Base-by-base conservation (phyloP, 2,329 filamentous ascomycete species). In the Diaporthe citrichinensis region DNA sequence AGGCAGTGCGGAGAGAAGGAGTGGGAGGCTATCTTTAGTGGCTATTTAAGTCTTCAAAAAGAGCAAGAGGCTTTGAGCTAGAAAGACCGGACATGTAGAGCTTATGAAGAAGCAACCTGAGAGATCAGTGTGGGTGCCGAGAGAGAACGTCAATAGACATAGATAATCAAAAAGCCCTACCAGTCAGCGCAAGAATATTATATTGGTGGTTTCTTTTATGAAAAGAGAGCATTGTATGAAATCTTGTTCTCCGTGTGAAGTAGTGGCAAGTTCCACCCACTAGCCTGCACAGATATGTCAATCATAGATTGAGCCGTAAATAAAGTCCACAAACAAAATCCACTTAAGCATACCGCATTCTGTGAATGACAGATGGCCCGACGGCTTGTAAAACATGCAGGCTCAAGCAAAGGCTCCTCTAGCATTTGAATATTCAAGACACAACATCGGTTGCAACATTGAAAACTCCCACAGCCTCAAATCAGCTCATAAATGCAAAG, bases 11-110 rank as follows among this genome's bases (percentile, higher is more conserved):
- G 61, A 36, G 41, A 49, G 44, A 67, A 34, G 23, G 61, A 67
- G 28, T 67, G 41, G 61, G 41, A 67, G 20, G 20, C 25, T n/a
- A 49, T 67, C 15, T 67, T 67, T 44, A 49, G 25, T 67, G 41
- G 61, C 3, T 67, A 49, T n/a, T 4, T 67, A 15, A 67, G 41
- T n/a, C 25, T 49, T 23, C 41, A 67, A 49, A 49, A 67, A 34
- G 41, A 34, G 9, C 28, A 49, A 67, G 41, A 67, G 41, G 41
- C 41, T 20, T 51, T 8, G 15, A 49, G 34, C 4, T 67, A 65
- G 39, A 20, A 46, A 46, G 14, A 28, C 2, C 4, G 59, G 59
- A n/a, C 31, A 39, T 7, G 15, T 10, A 59, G 20, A 39, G 31
- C 23, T 59, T 14, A 14, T n/a, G 34, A 39, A n/a, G 20, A 59